Evolutionary conservation across 2,329 filamentous ascomycete genomes (phyloP).

Genomic region (Diplodia mutila): DNA sequence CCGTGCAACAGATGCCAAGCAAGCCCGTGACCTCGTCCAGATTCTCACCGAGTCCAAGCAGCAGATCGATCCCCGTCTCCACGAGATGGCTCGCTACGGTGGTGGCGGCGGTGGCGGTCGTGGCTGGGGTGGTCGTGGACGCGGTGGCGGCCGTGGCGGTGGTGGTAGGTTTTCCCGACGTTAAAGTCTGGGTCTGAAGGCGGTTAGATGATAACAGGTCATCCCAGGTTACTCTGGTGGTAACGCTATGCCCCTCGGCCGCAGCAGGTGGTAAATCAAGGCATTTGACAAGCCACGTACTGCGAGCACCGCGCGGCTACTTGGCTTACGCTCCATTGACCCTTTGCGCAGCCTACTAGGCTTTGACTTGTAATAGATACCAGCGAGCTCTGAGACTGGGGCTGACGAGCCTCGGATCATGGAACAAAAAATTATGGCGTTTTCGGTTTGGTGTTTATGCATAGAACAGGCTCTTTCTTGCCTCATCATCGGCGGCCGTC

Average conservation of each 20-base stretch:
- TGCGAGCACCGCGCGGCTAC: constrained; percentile 10
- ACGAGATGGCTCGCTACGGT: constrained; percentile 93
- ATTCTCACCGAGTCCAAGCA: constrained; percentile 97
- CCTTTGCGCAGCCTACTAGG: constrained; percentile 15
- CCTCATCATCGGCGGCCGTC: constrained; percentile 9
- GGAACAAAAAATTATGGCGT: constrained; percentile 25
- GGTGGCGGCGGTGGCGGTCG: constrained; percentile 77
- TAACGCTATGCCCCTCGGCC: constrained; percentile 45
- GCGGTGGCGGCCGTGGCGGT: constrained; percentile 65
- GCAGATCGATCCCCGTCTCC: constrained; percentile 92
- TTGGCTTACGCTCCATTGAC: background rate
- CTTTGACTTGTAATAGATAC: constrained; percentile 24
- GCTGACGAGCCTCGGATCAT: constrained; percentile 12
- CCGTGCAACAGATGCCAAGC: constrained; percentile 51
- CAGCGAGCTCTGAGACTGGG: background rate
- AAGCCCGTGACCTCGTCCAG: constrained; percentile 90
- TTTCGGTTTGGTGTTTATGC: constrained; percentile 22
- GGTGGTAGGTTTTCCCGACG: constrained; percentile 44
- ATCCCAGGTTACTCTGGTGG: constrained; percentile 32
- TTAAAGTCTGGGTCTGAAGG: constrained; percentile 1
- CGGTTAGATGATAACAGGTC: constrained; percentile 18
- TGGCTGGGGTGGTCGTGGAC: constrained; percentile 69
- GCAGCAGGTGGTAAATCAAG: constrained; percentile 45
- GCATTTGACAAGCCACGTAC: background rate
- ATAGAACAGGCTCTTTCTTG: constrained; percentile 14